Evolutionary conservation across 2,329 filamentous ascomycete genomes (phyloP).

Genomic region (Neoscytalidium dimidiatum): DNA sequence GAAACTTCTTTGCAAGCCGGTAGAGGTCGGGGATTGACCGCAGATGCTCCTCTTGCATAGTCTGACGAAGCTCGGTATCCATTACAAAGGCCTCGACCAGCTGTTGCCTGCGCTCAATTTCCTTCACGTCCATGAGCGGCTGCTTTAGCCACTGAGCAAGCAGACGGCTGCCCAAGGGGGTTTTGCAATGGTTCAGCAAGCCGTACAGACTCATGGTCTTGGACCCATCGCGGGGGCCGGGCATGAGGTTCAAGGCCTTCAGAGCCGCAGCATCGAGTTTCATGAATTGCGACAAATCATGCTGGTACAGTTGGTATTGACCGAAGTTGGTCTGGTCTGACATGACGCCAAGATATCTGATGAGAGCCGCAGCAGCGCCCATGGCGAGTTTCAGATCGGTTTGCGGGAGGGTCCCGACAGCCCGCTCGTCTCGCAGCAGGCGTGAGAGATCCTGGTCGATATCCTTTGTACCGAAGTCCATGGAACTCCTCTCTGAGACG

Average conservation of each 20-base stretch:
- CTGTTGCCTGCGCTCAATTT: conserved; percentile 90
- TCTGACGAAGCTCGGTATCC: conserved; percentile 91
- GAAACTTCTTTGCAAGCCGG: conserved; percentile 89
- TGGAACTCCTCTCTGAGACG: conserved; percentile 73
- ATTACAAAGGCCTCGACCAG: conserved; percentile 92
- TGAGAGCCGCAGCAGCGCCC: conserved; percentile 88
- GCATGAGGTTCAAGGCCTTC: conserved; percentile 95
- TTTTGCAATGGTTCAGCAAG: conserved; percentile 95
- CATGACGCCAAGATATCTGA: conserved; percentile 90
- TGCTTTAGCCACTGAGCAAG: conserved; percentile 97
- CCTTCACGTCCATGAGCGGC: conserved; percentile 84
- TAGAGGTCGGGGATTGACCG: conserved; percentile 93
- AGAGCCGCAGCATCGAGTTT: conserved; percentile 94
- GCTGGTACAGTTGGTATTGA: conserved; percentile 95
- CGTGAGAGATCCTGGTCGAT: conserved; percentile 93
- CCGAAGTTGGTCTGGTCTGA: conserved; percentile 94
- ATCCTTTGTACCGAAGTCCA: conserved; percentile 84
- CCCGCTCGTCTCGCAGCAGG: conserved; percentile 82
- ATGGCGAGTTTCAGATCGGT: conserved; percentile 94
- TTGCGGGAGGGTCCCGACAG: conserved; percentile 76
- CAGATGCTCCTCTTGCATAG: conserved; percentile 94
- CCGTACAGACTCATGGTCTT: conserved; percentile 98
- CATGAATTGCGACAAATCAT: conserved; percentile 97
- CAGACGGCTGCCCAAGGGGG: conserved; percentile 84
- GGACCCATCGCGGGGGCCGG: conserved; percentile 87